Base-by-base conservation (phyloP, 1,284 basidiomycete genomes). In the Tetrapyrgos nigripes region DNA sequence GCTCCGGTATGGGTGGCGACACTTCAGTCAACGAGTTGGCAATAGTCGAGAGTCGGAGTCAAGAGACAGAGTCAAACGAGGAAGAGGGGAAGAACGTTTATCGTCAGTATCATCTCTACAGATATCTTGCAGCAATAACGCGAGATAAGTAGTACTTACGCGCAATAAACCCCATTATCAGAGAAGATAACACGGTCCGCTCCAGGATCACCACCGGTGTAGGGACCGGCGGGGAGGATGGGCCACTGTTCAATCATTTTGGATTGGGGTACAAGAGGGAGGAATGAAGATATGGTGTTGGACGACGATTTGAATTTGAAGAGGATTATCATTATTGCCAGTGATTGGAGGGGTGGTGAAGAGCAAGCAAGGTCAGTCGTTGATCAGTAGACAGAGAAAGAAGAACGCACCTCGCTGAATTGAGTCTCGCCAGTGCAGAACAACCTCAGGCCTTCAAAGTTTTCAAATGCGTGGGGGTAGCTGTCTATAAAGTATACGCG, bases 401-500 rank as follows among this genome's bases (percentile, higher is more conserved):
- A 27, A 29, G 13, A 40, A n/a, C 49, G 27, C 23, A 61, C 59
- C 45, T 62, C 57, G 14, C 55, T 53, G 53, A 49, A 59, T 13
- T 29, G 26, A 33, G 47, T 35, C 21, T 62, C 17, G 6, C 57
- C 57, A 43, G 57, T 33, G 49, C 57, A 62, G 48, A 48, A 62
- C 57, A 59, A 55, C 3, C 26, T 21, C n/a, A 62, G 48, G 19
- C 57, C 57, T 50, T 62, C 60, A 9, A 50, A 48, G 53, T 62
- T 62, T 17, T 55, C 31, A 44, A 52, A 59, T 10, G 56, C 48
- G 47, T 62, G 60, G 21, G 60, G 60, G 43, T 62, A 62, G 50
- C 48, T 55, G 43, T 62, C 60, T 62, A 21, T 10, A 48, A 28
- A 33, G 14, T 26, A 47, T 9, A 40, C 31, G 26, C n/a, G 27